Evolutionary conservation across 495 filamentous ascomycete genomes (phyloP).

Genomic region (Penicillium nucicola): DNA sequence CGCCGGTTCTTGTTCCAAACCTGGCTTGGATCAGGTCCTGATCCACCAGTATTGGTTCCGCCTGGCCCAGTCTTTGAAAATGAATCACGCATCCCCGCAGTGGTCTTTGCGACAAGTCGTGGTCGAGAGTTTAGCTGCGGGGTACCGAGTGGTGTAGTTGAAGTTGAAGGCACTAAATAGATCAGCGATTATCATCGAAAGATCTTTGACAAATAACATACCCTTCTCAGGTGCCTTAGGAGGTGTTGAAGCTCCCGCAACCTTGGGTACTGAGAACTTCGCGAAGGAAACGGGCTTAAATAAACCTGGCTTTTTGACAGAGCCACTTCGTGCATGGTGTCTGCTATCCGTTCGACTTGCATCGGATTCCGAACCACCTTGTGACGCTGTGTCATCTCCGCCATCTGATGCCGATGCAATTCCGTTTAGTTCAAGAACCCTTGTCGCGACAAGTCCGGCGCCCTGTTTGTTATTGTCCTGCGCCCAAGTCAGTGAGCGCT

Average conservation of each 20-base stretch:
- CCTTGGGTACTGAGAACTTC: conserved; percentile 58
- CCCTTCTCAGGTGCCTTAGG: conserved; percentile 57
- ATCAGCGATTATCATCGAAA: neutral
- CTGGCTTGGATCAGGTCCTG: conserved; percentile 64
- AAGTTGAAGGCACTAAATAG: conserved; percentile 35
- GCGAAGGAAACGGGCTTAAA: conserved; percentile 97
- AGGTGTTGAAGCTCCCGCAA: conserved; percentile 50
- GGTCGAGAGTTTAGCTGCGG: conserved; percentile 49
- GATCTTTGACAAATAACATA: conserved; percentile 16
- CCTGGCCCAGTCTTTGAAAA: conserved; percentile 44
- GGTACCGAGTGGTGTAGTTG: conserved; percentile 38
- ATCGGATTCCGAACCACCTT: conserved; percentile 48
- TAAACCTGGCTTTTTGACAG: conserved; percentile 76
- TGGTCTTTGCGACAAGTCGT: conserved; percentile 65
- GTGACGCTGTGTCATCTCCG: conserved; percentile 45
- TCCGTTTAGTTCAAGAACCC: conserved; percentile 46
- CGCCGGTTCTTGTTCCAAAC: conserved; percentile 99
- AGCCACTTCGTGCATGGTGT: conserved; percentile 63
- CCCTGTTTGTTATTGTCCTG: conserved; percentile 37
- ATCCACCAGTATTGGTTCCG: conserved; percentile 44
- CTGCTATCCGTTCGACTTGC: conserved; percentile 52
- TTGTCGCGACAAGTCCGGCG: conserved; percentile 33
- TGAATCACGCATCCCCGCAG: conserved; percentile 52
- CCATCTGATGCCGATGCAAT: conserved; percentile 39
- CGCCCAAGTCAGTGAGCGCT: conserved; percentile 17